Conservation (phyloP, 306 rosid genomes). For the Abrus pulchellus region DNA sequence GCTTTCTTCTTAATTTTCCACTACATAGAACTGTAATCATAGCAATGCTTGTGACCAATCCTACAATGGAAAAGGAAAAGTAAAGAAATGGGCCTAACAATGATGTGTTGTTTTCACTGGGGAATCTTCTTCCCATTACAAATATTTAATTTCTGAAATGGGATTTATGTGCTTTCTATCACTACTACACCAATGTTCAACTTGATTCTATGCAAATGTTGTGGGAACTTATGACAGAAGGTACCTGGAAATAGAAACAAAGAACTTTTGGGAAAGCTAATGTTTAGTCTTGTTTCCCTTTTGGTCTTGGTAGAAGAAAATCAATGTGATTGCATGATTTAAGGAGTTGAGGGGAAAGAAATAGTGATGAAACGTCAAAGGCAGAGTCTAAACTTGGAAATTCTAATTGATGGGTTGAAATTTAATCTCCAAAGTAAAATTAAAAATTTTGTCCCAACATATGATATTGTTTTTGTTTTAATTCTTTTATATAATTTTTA, state of each 20-base stretch:
- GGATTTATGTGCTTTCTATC: not conserved
- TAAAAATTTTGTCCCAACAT: no score
- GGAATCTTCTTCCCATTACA: slow-evolving; percentile 77
- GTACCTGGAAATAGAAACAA: not conserved
- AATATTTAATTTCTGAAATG: slow-evolving; percentile 14
- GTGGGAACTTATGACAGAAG: not conserved
- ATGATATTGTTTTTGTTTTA: no score
- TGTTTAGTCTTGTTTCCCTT: not conserved
- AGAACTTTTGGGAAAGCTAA: not conserved
- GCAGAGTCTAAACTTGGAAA: slow-evolving; percentile 41
- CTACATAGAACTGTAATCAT: slow-evolving; percentile 67
- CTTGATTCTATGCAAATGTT: not conserved
- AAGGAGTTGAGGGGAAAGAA: slow-evolving; percentile 53
- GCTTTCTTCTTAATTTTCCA: slow-evolving; percentile 45
- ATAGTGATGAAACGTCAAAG: slow-evolving; percentile 37
- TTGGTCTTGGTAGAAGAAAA: slow-evolving; percentile 2
- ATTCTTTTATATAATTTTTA: no score
- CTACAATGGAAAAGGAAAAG: slow-evolving; percentile 53
- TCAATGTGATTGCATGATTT: slow-evolving; percentile 60
- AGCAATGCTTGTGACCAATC: slow-evolving; percentile 59
- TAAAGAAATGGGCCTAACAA: slow-evolving; percentile 55
- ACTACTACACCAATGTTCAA: slow-evolving; percentile 17
- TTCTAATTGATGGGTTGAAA: not conserved
- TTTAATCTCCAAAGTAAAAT: not conserved
- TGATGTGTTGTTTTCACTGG: slow-evolving; percentile 49